These are phyloP conservation scores for Buxus sempervirens DNA, from an alignment of 164 flowering plant species.

Conservation along the genomic window DNA sequence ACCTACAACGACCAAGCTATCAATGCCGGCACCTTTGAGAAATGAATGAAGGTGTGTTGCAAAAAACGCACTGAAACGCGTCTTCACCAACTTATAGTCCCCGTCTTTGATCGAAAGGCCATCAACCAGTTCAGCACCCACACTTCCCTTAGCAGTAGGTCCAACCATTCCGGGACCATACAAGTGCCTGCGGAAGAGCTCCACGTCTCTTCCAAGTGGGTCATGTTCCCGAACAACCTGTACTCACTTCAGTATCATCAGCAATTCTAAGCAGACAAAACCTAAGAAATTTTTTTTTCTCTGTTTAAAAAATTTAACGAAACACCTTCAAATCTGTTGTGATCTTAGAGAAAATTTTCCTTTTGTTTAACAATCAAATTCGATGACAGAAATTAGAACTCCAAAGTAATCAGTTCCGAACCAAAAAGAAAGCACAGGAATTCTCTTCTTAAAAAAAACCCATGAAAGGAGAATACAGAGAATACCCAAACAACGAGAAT, in stretches of 20 bases:
- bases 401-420: too few relatives aligned
- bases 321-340: too few relatives aligned
- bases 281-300: too few relatives aligned
- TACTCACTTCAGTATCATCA: slow-evolving; percentile 1
- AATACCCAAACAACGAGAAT: slow-evolving; percentile 72
- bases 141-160: slow-evolving; percentile 62
- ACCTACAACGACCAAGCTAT: slow-evolving; percentile 63
- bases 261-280: neutral
- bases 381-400: too few relatives aligned
- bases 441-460: neutral
- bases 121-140: slow-evolving; percentile 80
- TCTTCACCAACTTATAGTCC: slow-evolving; percentile 89
- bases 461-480: too few relatives aligned
- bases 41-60: slow-evolving; percentile 78
- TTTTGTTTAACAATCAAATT: too few relatives aligned
- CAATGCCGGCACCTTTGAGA: slow-evolving; percentile 54
- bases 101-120: slow-evolving; percentile 69
- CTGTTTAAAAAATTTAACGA: too few relatives aligned
- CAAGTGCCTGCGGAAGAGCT: slow-evolving; percentile 64
- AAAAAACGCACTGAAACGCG: slow-evolving; percentile 92
- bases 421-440: neutral
- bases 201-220: slow-evolving; percentile 85
- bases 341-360: too few relatives aligned
- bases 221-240: slow-evolving; percentile 99
- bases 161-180: slow-evolving; percentile 52